Evolutionary conservation across 2,329 filamentous ascomycete genomes (phyloP).

Genomic region (Ceratocystiopsis brevicomis): DNA sequence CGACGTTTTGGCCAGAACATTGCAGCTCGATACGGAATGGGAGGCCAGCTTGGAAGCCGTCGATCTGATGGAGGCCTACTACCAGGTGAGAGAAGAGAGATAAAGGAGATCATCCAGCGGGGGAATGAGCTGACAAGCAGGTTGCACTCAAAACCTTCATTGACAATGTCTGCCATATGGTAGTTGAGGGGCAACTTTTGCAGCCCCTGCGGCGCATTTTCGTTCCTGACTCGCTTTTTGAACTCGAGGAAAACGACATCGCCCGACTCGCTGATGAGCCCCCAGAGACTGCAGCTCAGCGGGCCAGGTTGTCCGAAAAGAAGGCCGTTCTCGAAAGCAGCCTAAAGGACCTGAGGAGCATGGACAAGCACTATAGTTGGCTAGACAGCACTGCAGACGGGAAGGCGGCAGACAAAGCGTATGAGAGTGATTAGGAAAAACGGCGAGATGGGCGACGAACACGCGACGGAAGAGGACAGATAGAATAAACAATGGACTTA

Average conservation of each 20-base stretch:
- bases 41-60: conserved; percentile 20
- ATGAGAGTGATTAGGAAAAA: background rate
- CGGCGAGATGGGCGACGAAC: background rate
- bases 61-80: conserved; percentile 25
- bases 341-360: conserved; percentile 4
- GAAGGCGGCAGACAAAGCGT: no score
- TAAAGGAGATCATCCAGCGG: background rate
- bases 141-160: conserved; percentile 12
- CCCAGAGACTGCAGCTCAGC: conserved; percentile 6
- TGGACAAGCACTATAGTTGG: conserved; percentile 5
- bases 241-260: conserved; percentile 8
- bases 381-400: background rate
- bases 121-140: conserved; percentile 5
- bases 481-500: no score
- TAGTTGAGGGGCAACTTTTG: conserved; percentile 12
- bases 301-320: conserved; percentile 12
- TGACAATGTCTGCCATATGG: conserved; percentile 12
- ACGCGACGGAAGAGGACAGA: background rate
- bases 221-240: conserved; percentile 9
- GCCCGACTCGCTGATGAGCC: conserved; percentile 10
- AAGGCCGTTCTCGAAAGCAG: conserved; percentile 9
- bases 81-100: conserved; percentile 18
- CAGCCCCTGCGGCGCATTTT: conserved; percentile 10
- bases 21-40: conserved; percentile 17
- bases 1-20: background rate